Evolutionary conservation across 208 protist species (phyloP), one percentile per base, ranked within the genome.

Genomic region (Acanthamoeba healyi): DNA sequence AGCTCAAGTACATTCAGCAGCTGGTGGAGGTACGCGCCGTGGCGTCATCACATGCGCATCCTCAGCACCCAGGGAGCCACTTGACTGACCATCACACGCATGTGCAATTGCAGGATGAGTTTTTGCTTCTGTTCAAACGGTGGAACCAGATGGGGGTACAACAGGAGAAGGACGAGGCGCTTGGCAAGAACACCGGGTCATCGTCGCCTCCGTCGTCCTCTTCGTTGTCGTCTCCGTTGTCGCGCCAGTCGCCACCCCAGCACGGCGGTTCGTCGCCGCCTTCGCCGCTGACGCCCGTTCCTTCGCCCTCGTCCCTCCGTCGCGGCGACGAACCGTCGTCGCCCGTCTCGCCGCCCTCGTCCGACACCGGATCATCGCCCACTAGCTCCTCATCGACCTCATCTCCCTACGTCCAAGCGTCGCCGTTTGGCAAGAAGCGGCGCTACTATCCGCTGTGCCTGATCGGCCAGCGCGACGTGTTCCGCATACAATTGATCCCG

Each of bases 1-100:
- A 91, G 42, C 84, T 91, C 56, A 91, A 91, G 84, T 91, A 91
- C 56, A 29, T 91, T 29, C 84, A 91, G 61, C 38, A 91, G 40
- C 56, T 61, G 14, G 42, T 91, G 5, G 84, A 91, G 46, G 65
- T 74, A 70, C 29, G 15, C n/a, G 19, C 34, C 14, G 12, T 74
- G 9, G 1, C 36, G 34, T 19, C n/a, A 12, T 42, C 65, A 29
- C 22, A 6, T 70, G 12, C 63, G 6, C 63, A 72, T 38, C 32
- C n/a, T n/a, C n/a, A n/a, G n/a, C n/a, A n/a, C n/a, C n/a, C n/a
- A n/a, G n/a, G n/a, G n/a, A n/a, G n/a, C n/a, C n/a, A n/a, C n/a
- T n/a, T n/a, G n/a, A n/a, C n/a, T n/a, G n/a, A n/a, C n/a, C n/a
- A n/a, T n/a, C n/a, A n/a, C n/a, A n/a, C n/a, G n/a, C n/a, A n/a